Conservation (phyloP, 1,284 basidiomycete species). For the Ceratobasidium sp. region DNA sequence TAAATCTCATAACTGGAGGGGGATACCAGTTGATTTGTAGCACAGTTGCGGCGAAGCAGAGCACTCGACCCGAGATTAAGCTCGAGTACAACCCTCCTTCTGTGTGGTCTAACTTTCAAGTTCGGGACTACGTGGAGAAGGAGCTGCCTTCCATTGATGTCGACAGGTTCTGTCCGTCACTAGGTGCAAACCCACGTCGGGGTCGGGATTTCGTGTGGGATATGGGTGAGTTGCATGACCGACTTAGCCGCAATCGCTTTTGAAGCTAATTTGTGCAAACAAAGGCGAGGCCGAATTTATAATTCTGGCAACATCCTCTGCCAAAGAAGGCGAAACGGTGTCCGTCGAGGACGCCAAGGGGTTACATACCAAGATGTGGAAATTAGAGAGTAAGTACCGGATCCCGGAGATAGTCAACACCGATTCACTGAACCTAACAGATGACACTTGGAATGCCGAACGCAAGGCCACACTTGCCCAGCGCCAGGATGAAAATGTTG, state of each 20-base stretch:
- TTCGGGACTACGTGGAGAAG: conserved; percentile 37
- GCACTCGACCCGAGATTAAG: conserved; percentile 26
- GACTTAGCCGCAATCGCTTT: no score
- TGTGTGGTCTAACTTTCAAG: conserved; percentile 42
- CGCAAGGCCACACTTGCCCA: conserved; percentile 22
- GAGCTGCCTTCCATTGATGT: conserved; percentile 30
- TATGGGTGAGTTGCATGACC: conserved; percentile 28
- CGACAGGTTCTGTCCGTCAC: conserved; percentile 24
- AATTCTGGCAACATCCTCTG: conserved; percentile 1
- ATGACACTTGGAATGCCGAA: conserved; percentile 36
- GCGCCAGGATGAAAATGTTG: conserved; percentile 30
- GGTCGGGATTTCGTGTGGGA: conserved; percentile 24
- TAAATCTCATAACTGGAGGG: background rate
- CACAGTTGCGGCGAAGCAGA: conserved; percentile 41
- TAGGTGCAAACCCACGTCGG: conserved; percentile 14
- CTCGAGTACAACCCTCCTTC: conserved; percentile 32
- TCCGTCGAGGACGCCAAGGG: conserved; percentile 22
- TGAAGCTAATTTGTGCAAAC: background rate
- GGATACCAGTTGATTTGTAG: background rate
- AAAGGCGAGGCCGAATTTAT: conserved; percentile 38
- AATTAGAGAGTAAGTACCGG: conserved; percentile 31
- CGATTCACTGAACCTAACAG: background rate
- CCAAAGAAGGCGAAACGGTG: conserved; percentile 25
- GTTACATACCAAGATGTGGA: conserved; percentile 39
- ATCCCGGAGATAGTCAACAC: background rate